A percentile compares a stretch with the other conserved stretches of the same genome.
phyloP scores from a whole-genome alignment of 495 filamentous ascomycete genomes.

The Clohesyomyces aquaticus region DNA sequence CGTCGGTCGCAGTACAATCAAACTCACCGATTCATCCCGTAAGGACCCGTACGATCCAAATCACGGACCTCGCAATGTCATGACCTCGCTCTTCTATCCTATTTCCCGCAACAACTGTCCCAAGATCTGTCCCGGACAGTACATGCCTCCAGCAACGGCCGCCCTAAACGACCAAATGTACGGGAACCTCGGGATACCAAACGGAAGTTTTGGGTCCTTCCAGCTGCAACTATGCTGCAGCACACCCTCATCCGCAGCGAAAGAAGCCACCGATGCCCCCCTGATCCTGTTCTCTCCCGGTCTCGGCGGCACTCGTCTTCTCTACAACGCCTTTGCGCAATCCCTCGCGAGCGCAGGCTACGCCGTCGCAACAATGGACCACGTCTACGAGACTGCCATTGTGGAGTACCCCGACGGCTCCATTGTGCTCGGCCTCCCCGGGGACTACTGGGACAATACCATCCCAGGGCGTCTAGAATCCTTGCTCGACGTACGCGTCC shows the following conservation, averaged over 20 bases:
- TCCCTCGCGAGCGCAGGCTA: constrained; percentile 24
- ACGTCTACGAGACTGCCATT: constrained; percentile 54
- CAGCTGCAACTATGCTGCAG: constrained; percentile 13
- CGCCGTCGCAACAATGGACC: constrained; percentile 54
- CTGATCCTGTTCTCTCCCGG: constrained; percentile 30
- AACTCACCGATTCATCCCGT: constrained; percentile 23
- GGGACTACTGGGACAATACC: constrained; percentile 14
- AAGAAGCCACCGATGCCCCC: neutral
- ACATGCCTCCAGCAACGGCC: constrained; percentile 23
- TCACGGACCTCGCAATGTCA: constrained; percentile 9
- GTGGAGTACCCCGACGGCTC: constrained; percentile 56
- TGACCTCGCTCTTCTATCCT: constrained; percentile 32
- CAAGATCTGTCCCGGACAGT: neutral
- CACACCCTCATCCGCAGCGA: neutral
- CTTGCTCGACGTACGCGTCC: constrained; percentile 1
- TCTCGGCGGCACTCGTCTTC: neutral
- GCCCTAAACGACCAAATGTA: neutral
- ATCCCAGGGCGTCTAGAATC: constrained; percentile 44
- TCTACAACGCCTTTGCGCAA: constrained; percentile 24
- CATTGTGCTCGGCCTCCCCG: constrained; percentile 21
- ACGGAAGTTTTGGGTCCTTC: constrained; percentile 11
- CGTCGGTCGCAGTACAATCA: constrained; percentile 4
- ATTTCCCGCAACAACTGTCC: neutral
- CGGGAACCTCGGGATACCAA: constrained; percentile 3
- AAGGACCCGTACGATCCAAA: constrained; percentile 26